Conservation (phyloP, 495 filamentous ascomycete genomes). For the Neurospora tetrasperma region DNA sequence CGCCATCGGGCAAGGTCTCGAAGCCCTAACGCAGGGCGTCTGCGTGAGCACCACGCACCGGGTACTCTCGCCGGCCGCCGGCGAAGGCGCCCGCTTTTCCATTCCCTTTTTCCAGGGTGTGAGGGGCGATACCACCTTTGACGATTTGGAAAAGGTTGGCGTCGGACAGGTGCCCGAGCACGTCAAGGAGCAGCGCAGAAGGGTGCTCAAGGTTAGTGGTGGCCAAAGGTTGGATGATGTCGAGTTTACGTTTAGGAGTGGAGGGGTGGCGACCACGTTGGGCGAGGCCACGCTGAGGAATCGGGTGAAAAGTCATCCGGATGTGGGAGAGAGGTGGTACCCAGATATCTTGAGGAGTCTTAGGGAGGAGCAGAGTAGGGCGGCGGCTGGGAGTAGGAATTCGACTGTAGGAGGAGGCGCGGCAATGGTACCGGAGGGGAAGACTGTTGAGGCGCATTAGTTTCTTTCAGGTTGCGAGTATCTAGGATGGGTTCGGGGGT, state of each 20-base stretch:
- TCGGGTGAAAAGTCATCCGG: constrained; percentile 80
- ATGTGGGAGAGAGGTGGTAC: constrained; percentile 83
- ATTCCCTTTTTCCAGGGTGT: constrained; percentile 95
- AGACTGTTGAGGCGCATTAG: constrained; percentile 19
- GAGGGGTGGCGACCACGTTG: constrained; percentile 49
- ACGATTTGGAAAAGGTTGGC: constrained; percentile 46
- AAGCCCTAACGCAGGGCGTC: constrained; percentile 82
- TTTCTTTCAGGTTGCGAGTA: no score
- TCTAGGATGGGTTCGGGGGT: background rate
- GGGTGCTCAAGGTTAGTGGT: constrained; percentile 39
- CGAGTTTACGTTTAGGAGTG: constrained; percentile 67
- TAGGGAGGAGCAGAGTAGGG: constrained; percentile 34
- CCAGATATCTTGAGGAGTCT: constrained; percentile 51
- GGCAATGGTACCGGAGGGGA: constrained; percentile 3
- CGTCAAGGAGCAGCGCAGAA: constrained; percentile 46
- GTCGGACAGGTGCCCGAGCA: constrained; percentile 58
- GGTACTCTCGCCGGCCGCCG: constrained; percentile 54
- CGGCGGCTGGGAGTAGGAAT: constrained; percentile 13
- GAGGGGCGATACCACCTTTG: constrained; percentile 68
- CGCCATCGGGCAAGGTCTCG: constrained; percentile 86
- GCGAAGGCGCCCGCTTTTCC: constrained; percentile 63
- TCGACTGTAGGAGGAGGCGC: constrained; percentile 7
- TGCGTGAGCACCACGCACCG: constrained; percentile 82
- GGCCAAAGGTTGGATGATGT: constrained; percentile 51
- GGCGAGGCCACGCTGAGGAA: constrained; percentile 82